phyloP scores from a whole-genome alignment of 2,329 filamentous ascomycete genomes.

The Colletotrichum sp. region DNA sequence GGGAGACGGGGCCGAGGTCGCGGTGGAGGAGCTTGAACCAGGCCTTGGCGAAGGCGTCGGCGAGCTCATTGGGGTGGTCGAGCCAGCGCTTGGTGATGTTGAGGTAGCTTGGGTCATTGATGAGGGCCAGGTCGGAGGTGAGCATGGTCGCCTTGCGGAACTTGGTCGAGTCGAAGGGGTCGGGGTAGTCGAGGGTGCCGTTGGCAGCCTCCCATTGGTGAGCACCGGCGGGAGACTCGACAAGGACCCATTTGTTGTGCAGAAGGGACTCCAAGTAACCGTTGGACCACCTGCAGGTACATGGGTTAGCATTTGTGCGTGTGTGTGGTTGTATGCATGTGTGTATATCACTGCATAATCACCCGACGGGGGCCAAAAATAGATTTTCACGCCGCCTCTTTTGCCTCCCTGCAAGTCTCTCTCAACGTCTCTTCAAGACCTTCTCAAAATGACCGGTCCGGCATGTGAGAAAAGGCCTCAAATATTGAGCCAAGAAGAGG shows the following conservation, averaged over 20 bases:
- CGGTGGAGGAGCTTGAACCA: conserved; percentile 88
- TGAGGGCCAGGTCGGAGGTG: conserved; percentile 76
- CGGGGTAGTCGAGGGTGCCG: conserved; percentile 69
- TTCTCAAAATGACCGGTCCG: neutral
- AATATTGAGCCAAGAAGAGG: neutral
- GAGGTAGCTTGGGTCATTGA: conserved; percentile 74
- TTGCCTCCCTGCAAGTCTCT: neutral
- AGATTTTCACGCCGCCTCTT: neutral
- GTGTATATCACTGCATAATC: conserved; percentile 16
- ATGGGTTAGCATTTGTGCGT: conserved; percentile 2
- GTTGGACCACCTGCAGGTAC: conserved; percentile 64
- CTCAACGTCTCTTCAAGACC: neutral
- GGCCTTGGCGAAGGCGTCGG: conserved; percentile 72
- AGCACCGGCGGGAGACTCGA: conserved; percentile 77
- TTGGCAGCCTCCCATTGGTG: conserved; percentile 80
- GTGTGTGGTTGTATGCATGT: neutral
- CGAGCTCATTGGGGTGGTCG: conserved; percentile 71
- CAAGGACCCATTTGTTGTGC: conserved; percentile 79
- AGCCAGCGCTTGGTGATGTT: conserved; percentile 77
- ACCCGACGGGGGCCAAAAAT: conserved; percentile 9
- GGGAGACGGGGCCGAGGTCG: conserved; percentile 74
- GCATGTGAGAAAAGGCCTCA: neutral
- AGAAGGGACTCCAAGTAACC: conserved; percentile 78
- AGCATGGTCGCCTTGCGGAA: conserved; percentile 81
- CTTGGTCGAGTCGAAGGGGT: conserved; percentile 72